Conservation (phyloP, 2,329 filamentous ascomycete species). For the Calonectria hawksworthii region DNA sequence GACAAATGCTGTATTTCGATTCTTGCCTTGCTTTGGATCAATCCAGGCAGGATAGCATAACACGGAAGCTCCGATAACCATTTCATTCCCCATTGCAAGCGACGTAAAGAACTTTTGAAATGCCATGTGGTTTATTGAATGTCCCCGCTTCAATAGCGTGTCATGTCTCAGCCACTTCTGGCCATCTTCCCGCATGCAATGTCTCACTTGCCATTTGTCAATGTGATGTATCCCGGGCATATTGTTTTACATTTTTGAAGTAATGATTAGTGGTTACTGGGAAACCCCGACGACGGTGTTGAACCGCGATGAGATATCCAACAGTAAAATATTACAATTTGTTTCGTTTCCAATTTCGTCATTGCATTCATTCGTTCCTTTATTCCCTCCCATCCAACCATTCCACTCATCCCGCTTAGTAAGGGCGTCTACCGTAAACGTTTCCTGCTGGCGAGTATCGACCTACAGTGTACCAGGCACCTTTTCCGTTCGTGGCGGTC, state of each 20-base stretch:
- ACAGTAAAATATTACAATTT: neutral
- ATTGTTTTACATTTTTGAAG: neutral
- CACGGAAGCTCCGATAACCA: neutral
- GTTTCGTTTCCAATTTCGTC: neutral
- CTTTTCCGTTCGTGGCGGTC: slow-evolving; percentile 42
- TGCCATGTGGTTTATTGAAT: neutral
- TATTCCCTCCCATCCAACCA: too few relatives aligned
- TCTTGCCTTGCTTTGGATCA: neutral
- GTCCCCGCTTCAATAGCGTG: neutral
- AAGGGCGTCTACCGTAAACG: slow-evolving; percentile 45
- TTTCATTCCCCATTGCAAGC: neutral
- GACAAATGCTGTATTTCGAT: neutral
- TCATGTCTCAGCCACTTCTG: neutral
- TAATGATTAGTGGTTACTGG: neutral
- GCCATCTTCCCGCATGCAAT: neutral
- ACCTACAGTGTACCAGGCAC: slow-evolving; percentile 51
- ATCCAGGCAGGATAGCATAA: neutral
- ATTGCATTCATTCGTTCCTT: neutral
- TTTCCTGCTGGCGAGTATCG: slow-evolving; percentile 53
- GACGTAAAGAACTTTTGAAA: neutral
- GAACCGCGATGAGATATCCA: neutral
- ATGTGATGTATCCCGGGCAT: neutral
- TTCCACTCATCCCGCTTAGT: slow-evolving; percentile 26
- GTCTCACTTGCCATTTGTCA: neutral
- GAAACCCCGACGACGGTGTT: neutral